A percentile compares a stretch with the other conserved stretches of the same genome.
Conservation (phyloP, 2,329 filamentous ascomycete species). For the Pezicula neosporulosa region DNA sequence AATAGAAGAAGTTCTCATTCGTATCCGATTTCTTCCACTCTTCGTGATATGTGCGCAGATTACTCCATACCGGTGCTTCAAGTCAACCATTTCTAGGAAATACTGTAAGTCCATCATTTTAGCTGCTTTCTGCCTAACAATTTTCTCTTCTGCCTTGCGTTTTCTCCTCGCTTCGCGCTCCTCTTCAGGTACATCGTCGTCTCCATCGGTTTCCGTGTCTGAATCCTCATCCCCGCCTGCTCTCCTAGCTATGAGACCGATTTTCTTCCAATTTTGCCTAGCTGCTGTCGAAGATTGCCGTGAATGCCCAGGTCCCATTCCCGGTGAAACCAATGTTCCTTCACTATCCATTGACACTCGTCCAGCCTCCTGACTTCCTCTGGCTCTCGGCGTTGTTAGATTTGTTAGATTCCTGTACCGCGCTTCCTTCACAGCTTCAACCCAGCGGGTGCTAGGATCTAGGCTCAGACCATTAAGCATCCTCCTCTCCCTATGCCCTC, state of each 20-base stretch:
- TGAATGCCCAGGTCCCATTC: too few relatives aligned
- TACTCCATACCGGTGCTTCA: constrained; percentile 83
- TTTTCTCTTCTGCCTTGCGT: constrained; percentile 45
- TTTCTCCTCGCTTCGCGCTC: constrained; percentile 35
- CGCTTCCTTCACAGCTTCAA: constrained; percentile 50
- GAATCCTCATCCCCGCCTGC: constrained; percentile 64
- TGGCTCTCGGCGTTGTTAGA: constrained; percentile 40
- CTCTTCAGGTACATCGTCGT: constrained; percentile 26
- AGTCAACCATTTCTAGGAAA: constrained; percentile 79
- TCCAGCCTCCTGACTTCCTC: constrained; percentile 10
- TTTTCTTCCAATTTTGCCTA: constrained; percentile 72
- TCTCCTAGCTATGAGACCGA: constrained; percentile 64
- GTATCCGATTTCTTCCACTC: constrained; percentile 78
- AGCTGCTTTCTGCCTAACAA: constrained; percentile 59
- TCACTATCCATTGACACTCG: constrained; percentile 6
- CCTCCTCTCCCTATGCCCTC: constrained; percentile 70
- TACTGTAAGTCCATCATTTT: constrained; percentile 84
- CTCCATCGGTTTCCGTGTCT: constrained; percentile 15
- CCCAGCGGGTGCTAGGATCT: constrained; percentile 25
- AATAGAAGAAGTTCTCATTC: constrained; percentile 89
- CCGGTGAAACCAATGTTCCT: neutral
- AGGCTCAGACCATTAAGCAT: constrained; percentile 67
- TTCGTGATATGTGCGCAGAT: constrained; percentile 76
- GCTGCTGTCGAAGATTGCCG: constrained; percentile 33
- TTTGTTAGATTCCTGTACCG: constrained; percentile 49